Base-by-base conservation (phyloP, 345 rosid genomes). In the Gossypium anomalum region DNA sequence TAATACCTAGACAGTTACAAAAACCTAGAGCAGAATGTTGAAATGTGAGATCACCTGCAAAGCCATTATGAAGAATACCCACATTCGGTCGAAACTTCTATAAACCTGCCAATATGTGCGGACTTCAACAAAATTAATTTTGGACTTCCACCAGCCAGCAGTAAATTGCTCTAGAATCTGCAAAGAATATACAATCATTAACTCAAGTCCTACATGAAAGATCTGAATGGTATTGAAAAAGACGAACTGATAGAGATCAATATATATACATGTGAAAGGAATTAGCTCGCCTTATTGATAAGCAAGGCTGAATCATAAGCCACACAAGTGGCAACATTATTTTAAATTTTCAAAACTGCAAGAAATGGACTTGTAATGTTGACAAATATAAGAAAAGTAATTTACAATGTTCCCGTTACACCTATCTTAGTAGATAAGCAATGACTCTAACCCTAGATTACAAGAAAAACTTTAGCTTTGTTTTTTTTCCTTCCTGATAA, bases 111-210 rank as follows among this genome's bases (percentile, higher is more conserved):
- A 90, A 86, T 91, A 95, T 15, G 99, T 93, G 43, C 97, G 97
- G 72, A 90, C 90, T 89, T 95, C 99, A 74, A 95, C 99, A 89
- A 95, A 95, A 84, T 93, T 93, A 60, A 91, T 88, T 84, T 95
- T 95, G 47, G 98, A 93, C 82, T 89, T 89, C 78, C 79, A 80
- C 87, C 85, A 88, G 59, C 90, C 59, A 51, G 3, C 45, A 69
- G n/a, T 27, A 69, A 51, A 17, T 16, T 69, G 10, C 16, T 51
- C 11, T 44, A 69, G 60, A 69, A 69, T 51, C 72, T 69, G 72
- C 45, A 51, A 27, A 51, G 72, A 69, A 74, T 80, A 82, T 79
- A 17, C 5, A 22, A 66, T 34, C 11, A 49, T 19, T 23, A 53
- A 69, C 20, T 60, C 38, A 74, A 53, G 70, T 45, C 44, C 19